Evolutionary conservation across 164 flowering plant genomes (phyloP), one percentile per base, ranked within the genome.

Genomic region (Buxus sempervirens): DNA sequence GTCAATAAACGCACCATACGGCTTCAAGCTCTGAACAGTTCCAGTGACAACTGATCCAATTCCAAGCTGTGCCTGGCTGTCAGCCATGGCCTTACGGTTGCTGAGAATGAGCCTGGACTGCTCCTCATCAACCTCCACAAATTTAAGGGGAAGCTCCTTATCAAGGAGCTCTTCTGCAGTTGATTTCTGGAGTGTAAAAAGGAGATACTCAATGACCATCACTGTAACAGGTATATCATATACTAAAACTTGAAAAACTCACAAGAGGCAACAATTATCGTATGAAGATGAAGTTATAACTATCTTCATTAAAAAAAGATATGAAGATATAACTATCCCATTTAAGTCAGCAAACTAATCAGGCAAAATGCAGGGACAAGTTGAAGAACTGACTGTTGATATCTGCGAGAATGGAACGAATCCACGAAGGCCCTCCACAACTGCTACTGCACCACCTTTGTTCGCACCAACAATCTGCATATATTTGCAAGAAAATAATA

Each of bases 1-100:
- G 73, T 95, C 98, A 58, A 95, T 88, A 73, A 95, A 92, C 74
- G 97, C 98, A 75, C 98, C 96, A 74, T 95, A 95, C 16, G 98
- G 98, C 78, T 91, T 92, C 70, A 95, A 78, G 75, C 93, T 90
- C 81, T 95, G 91, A 45, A 95, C 98, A 24, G 89, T 88, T 72
- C 98, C 98, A 63, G 77, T 73, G 48, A 90, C 96, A 41, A 94
- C 98, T 38, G 98, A 88, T 55, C 98, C 98, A 71, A 92, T 94
- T 64, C 97, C 96, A 25, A 95, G 92, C 73, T 92, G 98, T 58
- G 92, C 93, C 77, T 92, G 97, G 78, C 88, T 92, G 78, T 95
- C 98, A 5, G 97, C 95, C 92, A 90, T 83, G 74, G 97, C 97
- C 85, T 90, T 95, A 73, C 97, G 96, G 84, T 90, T 86, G 70